phyloP scores from a whole-genome alignment of 225 moss, liverwort and hornwort species.

The Bryum argenteum region DNA sequence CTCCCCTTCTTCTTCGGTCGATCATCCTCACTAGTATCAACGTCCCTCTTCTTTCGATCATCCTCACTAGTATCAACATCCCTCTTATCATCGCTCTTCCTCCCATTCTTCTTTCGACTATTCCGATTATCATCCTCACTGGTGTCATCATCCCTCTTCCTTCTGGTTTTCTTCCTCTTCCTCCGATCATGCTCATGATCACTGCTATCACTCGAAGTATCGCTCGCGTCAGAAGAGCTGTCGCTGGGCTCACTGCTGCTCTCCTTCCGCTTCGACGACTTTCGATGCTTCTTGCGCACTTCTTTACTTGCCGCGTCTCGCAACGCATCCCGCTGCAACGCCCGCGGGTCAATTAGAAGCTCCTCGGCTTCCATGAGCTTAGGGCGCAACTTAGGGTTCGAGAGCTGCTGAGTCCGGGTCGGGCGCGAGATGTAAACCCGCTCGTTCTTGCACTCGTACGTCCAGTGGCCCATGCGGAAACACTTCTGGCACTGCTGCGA shows the following conservation, averaged over 20 bases:
- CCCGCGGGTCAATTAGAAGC: constrained; percentile 35
- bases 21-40: constrained; percentile 40
- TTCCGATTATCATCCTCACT: constrained; percentile 34
- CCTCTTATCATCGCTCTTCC: constrained; percentile 28
- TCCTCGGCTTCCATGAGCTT: constrained; percentile 55
- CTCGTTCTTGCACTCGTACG: constrained; percentile 88
- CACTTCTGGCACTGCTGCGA: constrained; percentile 87
- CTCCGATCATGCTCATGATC: constrained; percentile 33
- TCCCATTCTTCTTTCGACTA: constrained; percentile 17
- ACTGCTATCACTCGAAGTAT: constrained; percentile 48
- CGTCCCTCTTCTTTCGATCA: constrained; percentile 32
- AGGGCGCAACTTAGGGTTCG: constrained; percentile 63
- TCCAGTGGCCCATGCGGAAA: constrained; percentile 86
- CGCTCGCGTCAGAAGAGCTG: constrained; percentile 40
- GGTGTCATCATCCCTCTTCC: constrained; percentile 22
- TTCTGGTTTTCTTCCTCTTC: constrained; percentile 23
- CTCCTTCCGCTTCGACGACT: constrained; percentile 35
- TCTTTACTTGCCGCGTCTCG: constrained; percentile 36
- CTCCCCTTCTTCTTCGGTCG: constrained; percentile 16
- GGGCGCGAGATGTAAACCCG: constrained; percentile 79
- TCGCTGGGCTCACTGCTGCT: constrained; percentile 41
- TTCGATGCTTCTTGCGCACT: constrained; percentile 44
- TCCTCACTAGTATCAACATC: constrained; percentile 38
- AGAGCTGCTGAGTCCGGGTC: constrained; percentile 75
- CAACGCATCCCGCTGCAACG: constrained; percentile 39